Base-by-base conservation (phyloP, 768 basidiomycete species). In the Plicaturopsis crispa region DNA sequence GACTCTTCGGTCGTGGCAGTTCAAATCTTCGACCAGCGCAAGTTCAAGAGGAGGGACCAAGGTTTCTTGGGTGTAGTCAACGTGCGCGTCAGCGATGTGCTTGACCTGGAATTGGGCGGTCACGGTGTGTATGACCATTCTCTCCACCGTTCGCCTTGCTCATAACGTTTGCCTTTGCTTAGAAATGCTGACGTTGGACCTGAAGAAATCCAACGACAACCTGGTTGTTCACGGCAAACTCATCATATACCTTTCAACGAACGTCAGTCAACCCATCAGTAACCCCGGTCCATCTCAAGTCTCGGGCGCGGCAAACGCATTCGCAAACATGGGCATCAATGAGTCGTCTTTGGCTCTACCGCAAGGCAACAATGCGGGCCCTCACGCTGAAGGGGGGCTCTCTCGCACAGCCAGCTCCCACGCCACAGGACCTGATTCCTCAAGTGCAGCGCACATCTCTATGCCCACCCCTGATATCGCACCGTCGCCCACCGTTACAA, bases 121-220 rank as follows among this genome's bases (percentile, higher is more conserved):
- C 92, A 97, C 61, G 93, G 94, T 96, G 53, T 57, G 81, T 56
- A n/a, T 30, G 13, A 14, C 24, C 23, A 17, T 14, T 3, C 33
- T 32, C 23, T 20, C 31, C 33, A 32, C 26, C 14, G 10, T 35
- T 41, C 42, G 17, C 8, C 21, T 40, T 20, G 13, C 41, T 48
- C 23, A 18, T 52, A 22, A 40, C 17, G 31, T 33, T 24, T 38
- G 32, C 38, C 36, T 32, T 31, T 35, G 30, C 48, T 37, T 55
- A 92, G 96, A 98, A 70, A 96, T 96, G 82, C 75, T 98, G 35
- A 97, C 94, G 1, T 60, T 93, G 48, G 96, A 98, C 55, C 68
- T 99, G 51, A 96, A 97, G 69, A 94, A 94, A 63, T 97, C 93
- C n/a, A 96, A 94, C 51, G 96, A 99, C 61, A 93, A 96, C 56